Conservation (phyloP, 2,329 filamentous ascomycete species). For the Fusarium transvaalense region DNA sequence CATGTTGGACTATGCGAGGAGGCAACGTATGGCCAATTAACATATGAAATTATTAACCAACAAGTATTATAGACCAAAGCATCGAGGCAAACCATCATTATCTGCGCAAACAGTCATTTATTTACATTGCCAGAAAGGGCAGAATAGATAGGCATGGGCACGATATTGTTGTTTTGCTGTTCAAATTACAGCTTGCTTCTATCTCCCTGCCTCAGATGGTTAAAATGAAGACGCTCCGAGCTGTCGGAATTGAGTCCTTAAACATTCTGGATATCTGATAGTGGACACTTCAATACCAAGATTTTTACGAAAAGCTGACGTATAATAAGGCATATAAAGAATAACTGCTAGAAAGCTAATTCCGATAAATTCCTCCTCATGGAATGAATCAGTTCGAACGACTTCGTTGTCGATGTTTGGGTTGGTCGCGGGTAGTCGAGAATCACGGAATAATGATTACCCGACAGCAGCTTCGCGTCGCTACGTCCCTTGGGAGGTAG, state of each 20-base stretch:
- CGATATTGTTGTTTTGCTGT: background rate
- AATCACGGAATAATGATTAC: slow-evolving; percentile 23
- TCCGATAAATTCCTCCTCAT: background rate
- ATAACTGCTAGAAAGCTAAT: no score
- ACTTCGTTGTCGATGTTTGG: background rate
- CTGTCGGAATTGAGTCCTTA: background rate
- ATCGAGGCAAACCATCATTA: background rate
- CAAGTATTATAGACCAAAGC: background rate
- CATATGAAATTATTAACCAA: background rate
- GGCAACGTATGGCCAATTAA: background rate
- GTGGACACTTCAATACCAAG: background rate
- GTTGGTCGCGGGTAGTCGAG: background rate
- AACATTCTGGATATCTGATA: background rate
- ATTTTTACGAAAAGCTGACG: background rate
- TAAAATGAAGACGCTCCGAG: background rate
- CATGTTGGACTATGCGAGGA: background rate
- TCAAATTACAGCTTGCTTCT: background rate
- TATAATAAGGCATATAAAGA: background rate
- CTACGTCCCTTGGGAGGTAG: background rate
- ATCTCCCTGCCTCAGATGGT: background rate
- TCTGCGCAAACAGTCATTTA: background rate
- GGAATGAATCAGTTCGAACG: background rate
- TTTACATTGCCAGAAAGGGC: background rate
- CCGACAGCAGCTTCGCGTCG: slow-evolving; percentile 39
- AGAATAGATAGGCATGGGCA: background rate